Evolutionary conservation across 345 rosid genomes (phyloP).

Genomic region (Arabis alpina): DNA sequence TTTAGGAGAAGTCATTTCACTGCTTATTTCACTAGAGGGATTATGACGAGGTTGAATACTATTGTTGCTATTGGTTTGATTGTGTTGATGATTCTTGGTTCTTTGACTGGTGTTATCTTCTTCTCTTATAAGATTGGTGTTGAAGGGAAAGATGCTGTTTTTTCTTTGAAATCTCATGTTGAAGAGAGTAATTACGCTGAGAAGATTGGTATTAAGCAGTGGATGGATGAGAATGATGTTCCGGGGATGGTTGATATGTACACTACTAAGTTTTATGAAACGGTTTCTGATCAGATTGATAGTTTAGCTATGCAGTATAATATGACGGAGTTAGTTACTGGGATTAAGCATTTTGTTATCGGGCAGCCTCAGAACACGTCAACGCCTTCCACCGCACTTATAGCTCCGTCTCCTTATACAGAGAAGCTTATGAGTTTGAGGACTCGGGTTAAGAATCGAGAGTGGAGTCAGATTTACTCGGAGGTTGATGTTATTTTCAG

Average conservation of each 20-base stretch:
- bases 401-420: slow-evolving; percentile 66
- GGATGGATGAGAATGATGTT: slow-evolving; percentile 98
- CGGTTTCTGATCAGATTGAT: slow-evolving; percentile 78
- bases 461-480: slow-evolving; percentile 80
- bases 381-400: slow-evolving; percentile 58
- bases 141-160: slow-evolving; percentile 90
- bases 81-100: slow-evolving; percentile 75
- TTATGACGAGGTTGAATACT: slow-evolving; percentile 74
- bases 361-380: slow-evolving; percentile 52
- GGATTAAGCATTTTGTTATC: slow-evolving; percentile 82
- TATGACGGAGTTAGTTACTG: slow-evolving; percentile 87
- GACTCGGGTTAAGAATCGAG: slow-evolving; percentile 53
- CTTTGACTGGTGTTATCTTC: slow-evolving; percentile 65
- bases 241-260: slow-evolving; percentile 85
- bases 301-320: slow-evolving; percentile 87
- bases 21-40: slow-evolving; percentile 77
- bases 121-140: slow-evolving; percentile 93
- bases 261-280: slow-evolving; percentile 66
- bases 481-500: slow-evolving; percentile 74
- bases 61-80: slow-evolving; percentile 87
- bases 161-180: slow-evolving; percentile 78
- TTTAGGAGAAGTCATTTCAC: slow-evolving; percentile 60
- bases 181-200: slow-evolving; percentile 89
- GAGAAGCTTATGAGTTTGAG: slow-evolving; percentile 77
- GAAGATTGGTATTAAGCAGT: slow-evolving; percentile 75